Conservation (phyloP, 169 alveolate genomes). For the Toxoplasma gondii region DNA sequence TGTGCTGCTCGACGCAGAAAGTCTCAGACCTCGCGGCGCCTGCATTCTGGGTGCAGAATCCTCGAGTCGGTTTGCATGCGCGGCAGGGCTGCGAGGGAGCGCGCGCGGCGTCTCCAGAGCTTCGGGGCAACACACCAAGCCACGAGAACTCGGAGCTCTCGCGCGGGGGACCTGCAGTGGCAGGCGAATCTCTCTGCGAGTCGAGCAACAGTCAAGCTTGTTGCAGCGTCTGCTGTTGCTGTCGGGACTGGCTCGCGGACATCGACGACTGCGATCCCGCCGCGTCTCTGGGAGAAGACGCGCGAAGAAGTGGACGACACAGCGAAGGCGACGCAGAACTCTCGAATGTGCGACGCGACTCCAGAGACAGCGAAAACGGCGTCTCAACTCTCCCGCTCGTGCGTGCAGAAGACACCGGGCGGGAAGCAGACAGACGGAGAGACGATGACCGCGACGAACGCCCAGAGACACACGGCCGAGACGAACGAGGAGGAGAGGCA, state of each 20-base stretch:
- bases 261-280: slow-evolving; percentile 5
- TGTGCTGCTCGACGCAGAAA: not conserved
- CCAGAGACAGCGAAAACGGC: too few species aligned
- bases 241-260: slow-evolving; percentile 12
- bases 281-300: not conserved
- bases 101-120: not conserved
- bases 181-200: too few species aligned
- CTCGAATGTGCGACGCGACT: too few species aligned
- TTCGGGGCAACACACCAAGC: not conserved
- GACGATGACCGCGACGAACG: too few species aligned
- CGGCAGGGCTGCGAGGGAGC: not conserved
- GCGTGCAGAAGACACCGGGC: too few species aligned
- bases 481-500: not conserved
- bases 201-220: not conserved
- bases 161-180: not conserved
- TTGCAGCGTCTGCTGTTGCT: slow-evolving; percentile 9
- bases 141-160: not conserved
- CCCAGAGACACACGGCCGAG: too few species aligned
- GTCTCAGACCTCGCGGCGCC: not conserved
- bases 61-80: not conserved
- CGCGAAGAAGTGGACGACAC: too few species aligned
- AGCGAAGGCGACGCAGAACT: too few species aligned
- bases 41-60: not conserved
- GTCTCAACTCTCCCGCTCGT: too few species aligned
- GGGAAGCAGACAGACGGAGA: too few species aligned